Percentiles rank a stretch among this genome's conserved stretches.
These are phyloP conservation scores for Syzygium grande DNA, from an alignment of 345 rosid species.

Conservation along the genomic window DNA sequence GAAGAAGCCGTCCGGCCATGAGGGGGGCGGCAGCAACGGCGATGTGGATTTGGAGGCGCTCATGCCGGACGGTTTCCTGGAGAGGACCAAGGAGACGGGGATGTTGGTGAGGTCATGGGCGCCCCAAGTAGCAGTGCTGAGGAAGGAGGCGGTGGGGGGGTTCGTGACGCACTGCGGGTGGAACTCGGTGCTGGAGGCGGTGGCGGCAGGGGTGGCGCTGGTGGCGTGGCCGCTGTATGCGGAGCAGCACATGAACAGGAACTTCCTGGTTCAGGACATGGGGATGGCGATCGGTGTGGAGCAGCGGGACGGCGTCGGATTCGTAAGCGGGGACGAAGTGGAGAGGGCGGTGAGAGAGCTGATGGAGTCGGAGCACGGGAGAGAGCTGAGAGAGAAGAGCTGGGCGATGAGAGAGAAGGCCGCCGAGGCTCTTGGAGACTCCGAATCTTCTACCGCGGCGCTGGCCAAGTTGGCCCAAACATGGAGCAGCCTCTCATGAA, in stretches of 20 bases:
- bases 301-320: not conserved
- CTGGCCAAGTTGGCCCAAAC: not conserved
- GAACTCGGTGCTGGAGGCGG: slow-evolving; percentile 13
- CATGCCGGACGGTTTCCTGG: slow-evolving; percentile 7
- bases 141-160: slow-evolving; percentile 7
- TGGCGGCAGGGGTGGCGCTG: slow-evolving; percentile 9
- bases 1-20: not conserved
- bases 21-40: not conserved
- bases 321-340: slow-evolving; percentile 3
- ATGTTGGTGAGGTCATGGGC: slow-evolving; percentile 6
- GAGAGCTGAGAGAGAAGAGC: slow-evolving; percentile 1
- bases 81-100: slow-evolving; percentile 4
- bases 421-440: not conserved
- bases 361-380: slow-evolving; percentile 6
- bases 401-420: not conserved
- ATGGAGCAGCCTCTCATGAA: not conserved
- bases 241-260: slow-evolving; percentile 10
- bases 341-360: slow-evolving; percentile 5
- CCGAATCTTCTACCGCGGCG: not conserved
- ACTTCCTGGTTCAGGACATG: slow-evolving; percentile 4
- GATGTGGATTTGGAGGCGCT: not conserved
- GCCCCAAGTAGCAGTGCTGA: slow-evolving; percentile 8
- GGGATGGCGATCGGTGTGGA: slow-evolving; percentile 7
- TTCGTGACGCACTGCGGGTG: slow-evolving; percentile 22
- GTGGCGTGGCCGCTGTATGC: slow-evolving; percentile 9